Evolutionary conservation across 768 basidiomycete genomes (phyloP).

Genomic region (Clitopilus passeckerianus): DNA sequence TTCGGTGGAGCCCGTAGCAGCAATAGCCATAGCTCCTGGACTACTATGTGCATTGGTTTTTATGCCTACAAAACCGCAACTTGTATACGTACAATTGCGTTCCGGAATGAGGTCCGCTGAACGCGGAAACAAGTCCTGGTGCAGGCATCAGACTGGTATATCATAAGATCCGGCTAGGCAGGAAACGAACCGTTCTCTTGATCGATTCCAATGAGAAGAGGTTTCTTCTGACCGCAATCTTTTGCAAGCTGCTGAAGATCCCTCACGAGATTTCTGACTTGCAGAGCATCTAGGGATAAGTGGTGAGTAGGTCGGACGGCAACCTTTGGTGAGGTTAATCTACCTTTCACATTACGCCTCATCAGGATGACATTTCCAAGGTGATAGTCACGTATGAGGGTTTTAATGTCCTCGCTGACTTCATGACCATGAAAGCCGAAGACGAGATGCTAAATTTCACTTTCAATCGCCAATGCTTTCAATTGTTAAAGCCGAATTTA

Average conservation of each 20-base stretch:
- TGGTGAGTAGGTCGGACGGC: background rate
- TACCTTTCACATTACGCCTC: conserved; percentile 61
- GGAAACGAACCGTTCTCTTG: conserved; percentile 58
- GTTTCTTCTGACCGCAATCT: conserved; percentile 47
- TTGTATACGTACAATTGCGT: conserved; percentile 59
- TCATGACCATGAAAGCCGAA: conserved; percentile 63
- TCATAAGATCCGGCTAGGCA: background rate
- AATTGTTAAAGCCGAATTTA: conserved; percentile 9
- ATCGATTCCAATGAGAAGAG: conserved; percentile 66
- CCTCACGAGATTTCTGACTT: conserved; percentile 41
- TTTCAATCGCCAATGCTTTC: background rate
- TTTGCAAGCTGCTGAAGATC: conserved; percentile 52
- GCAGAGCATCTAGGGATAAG: conserved; percentile 35
- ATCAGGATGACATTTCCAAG: conserved; percentile 67
- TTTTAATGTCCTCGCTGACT: conserved; percentile 44
- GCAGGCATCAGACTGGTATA: background rate
- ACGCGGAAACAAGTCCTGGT: conserved; percentile 65
- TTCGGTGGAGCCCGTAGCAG: conserved; percentile 44
- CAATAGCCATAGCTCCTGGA: conserved; percentile 71
- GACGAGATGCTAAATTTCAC: conserved; percentile 55
- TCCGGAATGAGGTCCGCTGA: conserved; percentile 49
- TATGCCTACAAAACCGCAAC: background rate
- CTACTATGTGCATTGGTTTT: conserved; percentile 23
- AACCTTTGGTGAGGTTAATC: background rate
- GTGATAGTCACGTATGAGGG: conserved; percentile 57